phyloP scores from a whole-genome alignment of 2,329 filamentous ascomycete genomes.

The Sarocladiaceae sp. region DNA sequence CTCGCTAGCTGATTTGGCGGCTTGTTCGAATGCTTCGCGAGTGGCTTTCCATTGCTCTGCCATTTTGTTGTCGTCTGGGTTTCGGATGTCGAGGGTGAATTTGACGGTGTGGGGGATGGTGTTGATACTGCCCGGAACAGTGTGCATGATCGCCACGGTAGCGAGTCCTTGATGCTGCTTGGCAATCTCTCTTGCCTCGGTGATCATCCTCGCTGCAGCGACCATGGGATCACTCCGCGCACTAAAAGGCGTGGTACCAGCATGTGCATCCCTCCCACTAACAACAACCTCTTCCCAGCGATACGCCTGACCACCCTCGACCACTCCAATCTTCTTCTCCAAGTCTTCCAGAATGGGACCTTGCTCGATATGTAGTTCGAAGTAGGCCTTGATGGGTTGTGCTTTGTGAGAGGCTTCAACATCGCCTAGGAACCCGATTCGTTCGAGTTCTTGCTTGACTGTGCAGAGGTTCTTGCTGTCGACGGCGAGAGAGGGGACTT shows the following conservation, averaged over 20 bases:
- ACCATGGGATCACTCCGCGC: slow-evolving; percentile 29
- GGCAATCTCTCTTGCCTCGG: slow-evolving; percentile 22
- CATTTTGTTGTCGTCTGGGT: slow-evolving; percentile 51
- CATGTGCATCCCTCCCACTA: slow-evolving; percentile 24
- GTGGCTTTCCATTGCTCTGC: slow-evolving; percentile 32
- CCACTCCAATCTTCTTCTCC: slow-evolving; percentile 42
- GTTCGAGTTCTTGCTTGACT: slow-evolving; percentile 49
- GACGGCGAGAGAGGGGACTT: slow-evolving; percentile 38
- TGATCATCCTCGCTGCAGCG: slow-evolving; percentile 30
- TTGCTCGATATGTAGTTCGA: slow-evolving; percentile 50
- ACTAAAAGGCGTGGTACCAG: slow-evolving; percentile 26
- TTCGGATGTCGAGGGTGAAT: slow-evolving; percentile 64
- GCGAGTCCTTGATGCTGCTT: slow-evolving; percentile 21
- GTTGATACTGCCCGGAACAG: slow-evolving; percentile 62
- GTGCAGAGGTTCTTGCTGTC: slow-evolving; percentile 14
- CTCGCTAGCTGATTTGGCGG: slow-evolving; percentile 20
- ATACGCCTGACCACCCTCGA: slow-evolving; percentile 26
- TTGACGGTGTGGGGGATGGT: slow-evolving; percentile 63
- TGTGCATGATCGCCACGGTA: slow-evolving; percentile 27
- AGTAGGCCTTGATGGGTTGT: slow-evolving; percentile 66
- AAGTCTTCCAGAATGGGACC: slow-evolving; percentile 66
- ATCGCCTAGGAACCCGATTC: slow-evolving; percentile 66
- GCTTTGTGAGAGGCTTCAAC: slow-evolving; percentile 22
- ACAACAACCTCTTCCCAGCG: slow-evolving; percentile 26
- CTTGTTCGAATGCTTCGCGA: slow-evolving; percentile 18